Evolutionary conservation across 2,329 filamentous ascomycete species (phyloP), one percentile per base, ranked within the genome.

Genomic region (Epichloe elymi): DNA sequence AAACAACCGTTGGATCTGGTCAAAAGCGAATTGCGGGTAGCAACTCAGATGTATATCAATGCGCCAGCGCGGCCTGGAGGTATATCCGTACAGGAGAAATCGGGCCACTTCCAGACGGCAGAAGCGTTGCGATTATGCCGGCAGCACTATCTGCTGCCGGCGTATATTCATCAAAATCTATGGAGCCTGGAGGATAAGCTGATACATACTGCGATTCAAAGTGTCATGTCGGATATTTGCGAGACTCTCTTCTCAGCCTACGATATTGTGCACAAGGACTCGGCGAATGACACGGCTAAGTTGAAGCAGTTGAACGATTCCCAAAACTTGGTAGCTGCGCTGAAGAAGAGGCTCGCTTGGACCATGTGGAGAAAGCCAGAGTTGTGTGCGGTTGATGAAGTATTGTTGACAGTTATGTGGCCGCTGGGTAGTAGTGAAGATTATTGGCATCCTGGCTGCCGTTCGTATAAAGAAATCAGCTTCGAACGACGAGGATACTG

Each of bases 341-440:
- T 85, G 15, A 70, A 75, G 19, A 54, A 63, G 1, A 74, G 74
- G 51, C 66, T 85, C 2, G 68, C 69, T 6, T 85, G 82, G 82
- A 72, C 76, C 3, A 70, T 65, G 0, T 84, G 79, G 79, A 81
- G 78, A 57, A 69, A 73, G 47, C 79, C 78, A 48, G 65, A 68
- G 6, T 68, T 70, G 1, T 85, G 82, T 58, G 62, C 58, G 0
- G 67, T 69, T 7, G 70, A 77, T 43, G 74, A 84, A 61, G 62
- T 81, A 3, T 80, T 80, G 54, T 72, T 78, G 44, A 67, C 83
- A n/a, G 79, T 79, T 2, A 81, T 84, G 59, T 85, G 80, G 80
- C 81, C 80, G 0, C 67, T 73, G 60, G 80, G 80, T 0, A 68
- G 64, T 0, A 58, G 65, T 0, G 69, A 78, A 26, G 80, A 84